Evolutionary conservation across 495 filamentous ascomycete species (phyloP), one percentile per base, ranked within the genome.

Genomic region (Wilcoxina mikolae): DNA sequence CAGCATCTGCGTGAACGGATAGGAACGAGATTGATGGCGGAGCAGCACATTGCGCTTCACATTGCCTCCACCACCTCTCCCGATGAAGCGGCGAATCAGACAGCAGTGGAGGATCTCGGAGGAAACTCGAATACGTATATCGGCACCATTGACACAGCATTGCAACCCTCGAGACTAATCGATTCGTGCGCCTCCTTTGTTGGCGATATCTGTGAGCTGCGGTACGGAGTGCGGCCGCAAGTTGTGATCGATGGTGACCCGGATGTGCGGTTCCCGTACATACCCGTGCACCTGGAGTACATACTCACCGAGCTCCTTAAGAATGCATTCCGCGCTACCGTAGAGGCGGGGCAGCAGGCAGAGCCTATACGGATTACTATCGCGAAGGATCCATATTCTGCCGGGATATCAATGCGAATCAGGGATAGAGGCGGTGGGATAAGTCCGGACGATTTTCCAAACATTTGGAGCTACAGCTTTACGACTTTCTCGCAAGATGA

Each of bases 391-490:
- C 87, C 85, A 0, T 77, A 84, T 22, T 81, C 82, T 0, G 87
- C 86, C 1, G 88, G 88, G 54, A 86, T 98, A 35, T 95, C 91
- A 2, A 94, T 98, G 60, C 79, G 91, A 9, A 95, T 98, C 61
- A 80, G 91, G 15, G 91, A 98, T 63, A 76, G 87, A n/a, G 91
- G 91, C 15, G 89, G 90, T 20, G 91, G 91, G 22, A 95, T 98
- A 42, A 73, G 77, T 0, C 85, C 88, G 0, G 84, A 86, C 11
- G 79, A 87, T 17, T 66, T 93, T 7, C 80, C 81, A 4, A 81
- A 93, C 55, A 88, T 98, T 35, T 98, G 89, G 89, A 86, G 84
- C 26, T 98, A 95, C 67, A 84, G 80, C 52, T 98, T 95, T 67
- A 95, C 89, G 7, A 98, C 91, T 0, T 96, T 95, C 66, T 83